Conservation (phyloP, 2,329 filamentous ascomycete genomes). For the Fusarium sp. region DNA sequence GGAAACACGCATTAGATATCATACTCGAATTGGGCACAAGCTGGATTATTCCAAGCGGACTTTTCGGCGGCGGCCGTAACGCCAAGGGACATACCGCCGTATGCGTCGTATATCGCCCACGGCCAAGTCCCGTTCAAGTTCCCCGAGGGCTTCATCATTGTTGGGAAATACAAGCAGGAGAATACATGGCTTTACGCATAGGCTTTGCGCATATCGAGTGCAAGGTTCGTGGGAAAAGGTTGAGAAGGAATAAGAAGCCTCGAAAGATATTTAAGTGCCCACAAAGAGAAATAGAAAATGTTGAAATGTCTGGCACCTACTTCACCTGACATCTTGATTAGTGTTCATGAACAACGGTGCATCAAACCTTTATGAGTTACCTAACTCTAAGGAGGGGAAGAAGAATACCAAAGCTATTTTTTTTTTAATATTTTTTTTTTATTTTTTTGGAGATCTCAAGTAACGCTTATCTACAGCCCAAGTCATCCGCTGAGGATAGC, state of each 20-base stretch:
- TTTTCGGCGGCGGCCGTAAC: background rate
- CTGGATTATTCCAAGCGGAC: background rate
- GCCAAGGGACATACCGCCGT: background rate
- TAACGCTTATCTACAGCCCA: too few relatives aligned
- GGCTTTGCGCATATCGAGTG: conserved; percentile 25
- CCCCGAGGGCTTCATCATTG: background rate
- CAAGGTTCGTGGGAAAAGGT: conserved; percentile 14
- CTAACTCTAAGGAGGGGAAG: background rate
- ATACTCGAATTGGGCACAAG: background rate
- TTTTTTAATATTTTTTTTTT: too few relatives aligned
- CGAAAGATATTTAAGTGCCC: too few relatives aligned
- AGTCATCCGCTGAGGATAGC: too few relatives aligned
- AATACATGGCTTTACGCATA: too few relatives aligned
- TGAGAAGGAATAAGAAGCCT: too few relatives aligned
- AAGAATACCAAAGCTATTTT: fast-evolving
- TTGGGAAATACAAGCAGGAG: conserved; percentile 15
- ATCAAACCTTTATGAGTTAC: background rate
- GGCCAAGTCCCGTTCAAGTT: background rate
- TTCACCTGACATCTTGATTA: too few relatives aligned
- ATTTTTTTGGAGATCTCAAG: too few relatives aligned
- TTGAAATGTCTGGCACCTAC: too few relatives aligned
- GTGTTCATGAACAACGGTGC: too few relatives aligned
- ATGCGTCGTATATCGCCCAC: background rate
- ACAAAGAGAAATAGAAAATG: too few relatives aligned
- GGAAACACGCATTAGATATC: background rate